phyloP scores from a whole-genome alignment of 176 grass and related monocot genomes.

The Oryza coarctata region DNA sequence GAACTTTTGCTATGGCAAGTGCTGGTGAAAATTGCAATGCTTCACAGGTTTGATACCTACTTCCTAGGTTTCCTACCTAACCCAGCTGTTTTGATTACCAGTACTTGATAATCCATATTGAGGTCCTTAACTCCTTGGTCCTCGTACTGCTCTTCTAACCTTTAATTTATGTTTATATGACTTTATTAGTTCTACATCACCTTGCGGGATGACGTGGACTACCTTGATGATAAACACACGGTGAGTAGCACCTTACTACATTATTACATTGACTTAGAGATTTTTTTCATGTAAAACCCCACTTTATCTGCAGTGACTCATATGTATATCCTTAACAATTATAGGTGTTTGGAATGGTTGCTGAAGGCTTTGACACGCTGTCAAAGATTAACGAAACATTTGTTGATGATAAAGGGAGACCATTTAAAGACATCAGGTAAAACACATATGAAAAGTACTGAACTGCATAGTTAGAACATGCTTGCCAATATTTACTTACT shows the following conservation, averaged over 20 bases:
- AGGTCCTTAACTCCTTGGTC: no score
- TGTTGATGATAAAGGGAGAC: slow-evolving; percentile 82
- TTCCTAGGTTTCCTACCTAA: background rate
- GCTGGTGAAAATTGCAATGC: slow-evolving; percentile 91
- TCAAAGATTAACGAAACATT: slow-evolving; percentile 96
- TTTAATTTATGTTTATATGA: slow-evolving; percentile 3
- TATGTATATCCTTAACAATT: no score
- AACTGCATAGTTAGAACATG: slow-evolving; percentile 24
- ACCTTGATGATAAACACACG: slow-evolving; percentile 98
- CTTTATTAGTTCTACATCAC: slow-evolving; percentile 83
- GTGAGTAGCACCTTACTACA: slow-evolving; percentile 49
- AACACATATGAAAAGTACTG: background rate
- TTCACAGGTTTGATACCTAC: slow-evolving; percentile 59
- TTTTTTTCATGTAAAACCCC: no score
- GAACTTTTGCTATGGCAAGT: slow-evolving; percentile 93
- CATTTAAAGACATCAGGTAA: slow-evolving; percentile 92
- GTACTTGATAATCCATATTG: background rate
- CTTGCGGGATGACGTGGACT: slow-evolving; percentile 82
- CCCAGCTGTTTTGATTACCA: background rate
- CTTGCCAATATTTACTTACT: background rate
- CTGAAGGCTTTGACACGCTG: slow-evolving; percentile 85
- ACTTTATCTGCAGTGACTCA: background rate
- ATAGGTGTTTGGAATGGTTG: slow-evolving; percentile 86
- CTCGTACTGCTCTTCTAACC: background rate
- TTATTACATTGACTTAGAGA: background rate